Percentiles rank a stretch among this genome's conserved stretches.
Conservation (phyloP, 495 filamentous ascomycete genomes). For the Daldinia vernicosa region DNA sequence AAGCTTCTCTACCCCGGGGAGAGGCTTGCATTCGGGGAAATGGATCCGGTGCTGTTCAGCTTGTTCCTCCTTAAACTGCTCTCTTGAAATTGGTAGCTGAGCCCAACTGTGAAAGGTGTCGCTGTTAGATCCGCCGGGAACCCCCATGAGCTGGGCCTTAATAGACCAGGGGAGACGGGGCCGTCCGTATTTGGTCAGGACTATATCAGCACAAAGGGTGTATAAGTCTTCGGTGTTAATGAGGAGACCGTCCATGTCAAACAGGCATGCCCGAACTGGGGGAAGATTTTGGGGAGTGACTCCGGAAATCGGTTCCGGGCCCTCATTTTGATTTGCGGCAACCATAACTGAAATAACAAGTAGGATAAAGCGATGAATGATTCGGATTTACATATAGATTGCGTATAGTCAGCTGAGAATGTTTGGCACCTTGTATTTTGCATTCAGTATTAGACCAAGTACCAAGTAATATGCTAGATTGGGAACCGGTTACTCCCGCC, state of each 20-base stretch:
- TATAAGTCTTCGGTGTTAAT: slow-evolving; percentile 87
- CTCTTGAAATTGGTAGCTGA: slow-evolving; percentile 73
- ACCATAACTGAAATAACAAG: not conserved
- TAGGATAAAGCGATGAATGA: not conserved
- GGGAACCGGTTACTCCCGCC: slow-evolving; percentile 6
- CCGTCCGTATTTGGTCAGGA: slow-evolving; percentile 71
- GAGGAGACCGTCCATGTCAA: slow-evolving; percentile 92
- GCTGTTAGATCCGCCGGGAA: slow-evolving; percentile 64
- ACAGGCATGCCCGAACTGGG: slow-evolving; percentile 81
- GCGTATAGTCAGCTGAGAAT: not conserved
- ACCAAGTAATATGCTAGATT: not conserved
- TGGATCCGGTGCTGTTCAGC: slow-evolving; percentile 63
- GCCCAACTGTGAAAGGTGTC: slow-evolving; percentile 70
- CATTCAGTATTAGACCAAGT: not conserved
- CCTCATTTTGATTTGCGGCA: not conserved
- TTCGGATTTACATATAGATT: not conserved
- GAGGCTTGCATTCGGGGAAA: slow-evolving; percentile 72
- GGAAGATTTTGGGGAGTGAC: slow-evolving; percentile 49
- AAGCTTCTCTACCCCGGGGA: slow-evolving; percentile 76
- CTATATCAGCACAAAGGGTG: slow-evolving; percentile 73
- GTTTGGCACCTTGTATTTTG: not conserved
- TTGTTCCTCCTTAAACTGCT: slow-evolving; percentile 66
- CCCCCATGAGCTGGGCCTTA: slow-evolving; percentile 85
- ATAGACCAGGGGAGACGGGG: slow-evolving; percentile 78
- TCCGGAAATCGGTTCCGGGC: not conserved